Percentiles rank a stretch among this genome's conserved stretches.
phyloP scores from a whole-genome alignment of 495 filamentous ascomycete genomes.

The Talaromyces liani region DNA sequence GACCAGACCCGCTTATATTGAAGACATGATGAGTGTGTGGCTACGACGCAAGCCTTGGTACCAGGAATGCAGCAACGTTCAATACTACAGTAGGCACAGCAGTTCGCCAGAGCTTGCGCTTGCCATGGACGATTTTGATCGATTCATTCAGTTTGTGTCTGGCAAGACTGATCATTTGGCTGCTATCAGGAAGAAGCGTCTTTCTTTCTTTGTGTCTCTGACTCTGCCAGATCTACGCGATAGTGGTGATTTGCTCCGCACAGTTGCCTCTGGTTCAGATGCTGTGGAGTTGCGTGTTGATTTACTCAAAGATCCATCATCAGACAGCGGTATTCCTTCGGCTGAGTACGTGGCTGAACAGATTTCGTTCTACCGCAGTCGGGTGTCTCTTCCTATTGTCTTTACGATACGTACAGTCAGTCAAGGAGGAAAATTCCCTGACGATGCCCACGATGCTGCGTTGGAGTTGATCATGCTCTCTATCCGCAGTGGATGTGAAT shows the following conservation, averaged over 20 bases:
- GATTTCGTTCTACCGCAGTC: conserved; percentile 68
- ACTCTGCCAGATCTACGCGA: conserved; percentile 68
- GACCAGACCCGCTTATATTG: conserved; percentile 85
- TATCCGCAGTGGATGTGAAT: conserved; percentile 78
- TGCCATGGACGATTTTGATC: conserved; percentile 68
- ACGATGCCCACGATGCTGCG: conserved; percentile 61
- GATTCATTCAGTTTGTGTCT: conserved; percentile 67
- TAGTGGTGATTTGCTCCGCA: conserved; percentile 55
- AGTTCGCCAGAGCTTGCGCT: conserved; percentile 42
- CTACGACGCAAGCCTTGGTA: conserved; percentile 87
- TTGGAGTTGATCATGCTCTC: conserved; percentile 69
- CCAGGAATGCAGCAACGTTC: conserved; percentile 88
- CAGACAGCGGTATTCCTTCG: conserved; percentile 49
- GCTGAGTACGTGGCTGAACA: conserved; percentile 74
- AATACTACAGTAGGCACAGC: conserved; percentile 75
- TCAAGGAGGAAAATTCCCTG: conserved; percentile 86
- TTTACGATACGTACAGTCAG: conserved; percentile 83
- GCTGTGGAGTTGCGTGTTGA: conserved; percentile 94
- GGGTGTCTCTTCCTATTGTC: conserved; percentile 75
- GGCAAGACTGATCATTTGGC: conserved; percentile 61
- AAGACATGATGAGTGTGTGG: conserved; percentile 91
- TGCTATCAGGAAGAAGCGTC: conserved; percentile 58
- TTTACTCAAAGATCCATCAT: conserved; percentile 67
- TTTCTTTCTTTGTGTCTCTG: conserved; percentile 88
- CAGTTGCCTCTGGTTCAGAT: conserved; percentile 77